Evolutionary conservation across 306 rosid species (phyloP), one percentile per base, ranked within the genome.

Genomic region (Rosa lucieae): DNA sequence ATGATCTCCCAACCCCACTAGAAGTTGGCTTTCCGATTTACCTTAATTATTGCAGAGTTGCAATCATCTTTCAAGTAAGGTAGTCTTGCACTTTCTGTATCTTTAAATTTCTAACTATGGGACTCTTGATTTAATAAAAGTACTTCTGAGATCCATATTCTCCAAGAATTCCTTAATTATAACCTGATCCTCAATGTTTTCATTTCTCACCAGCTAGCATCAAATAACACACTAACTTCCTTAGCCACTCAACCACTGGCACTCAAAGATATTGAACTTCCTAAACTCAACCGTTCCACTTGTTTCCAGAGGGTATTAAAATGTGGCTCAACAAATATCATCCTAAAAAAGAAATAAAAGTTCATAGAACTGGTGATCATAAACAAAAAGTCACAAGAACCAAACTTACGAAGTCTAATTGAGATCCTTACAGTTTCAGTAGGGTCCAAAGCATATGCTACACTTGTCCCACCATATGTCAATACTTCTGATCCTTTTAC

Each of bases 401-500:
- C 3, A 69, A 79, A 83, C 37, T 55, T 58, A 75, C 40, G 35
- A 11, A 88, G 32, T 52, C 26, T 15, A 12, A 59, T 56, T 29
- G 74, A 67, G 79, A 70, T 81, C 72, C 93, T 85, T 80, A 93
- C 98, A 3, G 93, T 93, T 82, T 95, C 98, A 42, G 73, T 76
- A 72, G 99, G 96, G 81, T 84, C 51, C 72, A 88, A 90, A 72
- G 94, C 89, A 85, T 84, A 95, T 49, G 88, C 98, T 84, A 92
- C 99, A n/a, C 92, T 86, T 70, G 84, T 52, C 48, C 96, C 90
- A 79, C 76, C 96, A 80, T 92, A 72, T 67, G 92, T 85, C 69
- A 84, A 86, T 66, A 95, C 76, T 82, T 95, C 96, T 35, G 95
- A 92, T 51, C 98, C 98, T 86, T 95, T 95, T 32, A 91, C 94